Evolutionary conservation across 306 rosid species (phyloP).

Genomic region (Prunus mira): DNA sequence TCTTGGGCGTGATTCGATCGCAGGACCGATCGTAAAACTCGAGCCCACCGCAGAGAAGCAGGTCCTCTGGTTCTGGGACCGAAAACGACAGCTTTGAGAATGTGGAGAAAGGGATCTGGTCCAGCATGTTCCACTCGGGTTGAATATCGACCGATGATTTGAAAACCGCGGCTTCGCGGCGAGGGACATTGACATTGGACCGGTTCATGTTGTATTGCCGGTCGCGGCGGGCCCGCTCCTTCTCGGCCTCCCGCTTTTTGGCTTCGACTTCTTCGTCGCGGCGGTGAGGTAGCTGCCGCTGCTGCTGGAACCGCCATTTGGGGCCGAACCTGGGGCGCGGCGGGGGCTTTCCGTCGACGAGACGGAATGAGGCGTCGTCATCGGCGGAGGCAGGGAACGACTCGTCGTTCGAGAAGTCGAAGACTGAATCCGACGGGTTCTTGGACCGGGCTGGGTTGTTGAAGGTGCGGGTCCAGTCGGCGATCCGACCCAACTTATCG

Average conservation of each 20-base stretch:
- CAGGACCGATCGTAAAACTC: slow-evolving; percentile 73
- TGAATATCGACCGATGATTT: slow-evolving; percentile 89
- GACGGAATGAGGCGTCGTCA: slow-evolving; percentile 70
- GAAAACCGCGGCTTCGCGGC: slow-evolving; percentile 85
- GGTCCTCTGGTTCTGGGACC: slow-evolving; percentile 81
- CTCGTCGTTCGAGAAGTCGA: slow-evolving; percentile 82
- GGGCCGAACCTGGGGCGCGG: slow-evolving; percentile 88
- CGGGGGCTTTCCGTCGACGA: slow-evolving; percentile 86
- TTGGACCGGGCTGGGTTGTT: slow-evolving; percentile 60
- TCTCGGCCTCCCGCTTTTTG: slow-evolving; percentile 76
- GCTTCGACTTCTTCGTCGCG: slow-evolving; percentile 95
- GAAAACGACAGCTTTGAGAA: slow-evolving; percentile 87
- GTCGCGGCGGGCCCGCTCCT: slow-evolving; percentile 86
- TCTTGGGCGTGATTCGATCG: slow-evolving; percentile 77
- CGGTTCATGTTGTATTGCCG: slow-evolving; percentile 73
- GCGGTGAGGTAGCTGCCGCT: slow-evolving; percentile 79
- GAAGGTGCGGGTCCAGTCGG: slow-evolving; percentile 84
- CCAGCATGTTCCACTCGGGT: slow-evolving; percentile 95
- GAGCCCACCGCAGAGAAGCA: slow-evolving; percentile 71
- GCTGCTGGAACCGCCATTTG: slow-evolving; percentile 82
- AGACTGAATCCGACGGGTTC: slow-evolving; percentile 73
- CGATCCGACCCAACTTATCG: slow-evolving; percentile 82
- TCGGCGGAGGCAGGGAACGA: slow-evolving; percentile 63
- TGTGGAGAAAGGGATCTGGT: slow-evolving; percentile 86
- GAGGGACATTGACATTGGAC: slow-evolving; percentile 51